Evolutionary conservation across 176 grass and related monocot species (phyloP).

Genomic region (Ensete ventricosum): DNA sequence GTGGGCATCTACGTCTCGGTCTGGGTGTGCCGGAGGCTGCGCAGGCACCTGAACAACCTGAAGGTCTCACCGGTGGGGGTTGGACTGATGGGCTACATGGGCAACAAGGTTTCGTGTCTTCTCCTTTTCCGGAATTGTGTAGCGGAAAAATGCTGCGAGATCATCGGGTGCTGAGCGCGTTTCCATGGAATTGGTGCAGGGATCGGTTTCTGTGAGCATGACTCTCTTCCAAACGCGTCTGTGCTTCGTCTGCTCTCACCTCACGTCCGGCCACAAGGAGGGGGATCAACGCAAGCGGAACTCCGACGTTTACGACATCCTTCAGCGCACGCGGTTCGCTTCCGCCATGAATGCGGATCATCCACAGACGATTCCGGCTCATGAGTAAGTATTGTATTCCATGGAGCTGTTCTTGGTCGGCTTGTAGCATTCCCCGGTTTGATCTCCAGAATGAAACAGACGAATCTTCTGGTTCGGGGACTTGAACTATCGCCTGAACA

Average conservation of each 20-base stretch:
- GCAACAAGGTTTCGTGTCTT: constrained; percentile 43
- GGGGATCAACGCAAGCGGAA: constrained; percentile 50
- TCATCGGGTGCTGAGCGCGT: background rate
- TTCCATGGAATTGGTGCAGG: constrained; percentile 26
- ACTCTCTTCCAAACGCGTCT: constrained; percentile 53
- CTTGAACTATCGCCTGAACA: constrained; percentile 56
- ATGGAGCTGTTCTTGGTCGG: background rate
- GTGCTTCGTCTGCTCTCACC: constrained; percentile 72
- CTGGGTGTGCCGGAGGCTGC: constrained; percentile 46
- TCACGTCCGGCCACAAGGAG: constrained; percentile 49
- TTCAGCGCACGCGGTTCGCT: constrained; percentile 45
- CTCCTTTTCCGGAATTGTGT: background rate
- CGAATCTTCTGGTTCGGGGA: constrained; percentile 72
- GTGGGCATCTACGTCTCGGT: constrained; percentile 61
- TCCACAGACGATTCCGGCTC: constrained; percentile 44
- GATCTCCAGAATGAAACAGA: constrained; percentile 21
- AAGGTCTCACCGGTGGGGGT: constrained; percentile 57
- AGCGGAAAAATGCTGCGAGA: background rate
- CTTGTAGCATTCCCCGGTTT: background rate
- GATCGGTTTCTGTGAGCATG: constrained; percentile 57
- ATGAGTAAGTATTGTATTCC: constrained; percentile 33
- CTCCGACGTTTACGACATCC: constrained; percentile 40
- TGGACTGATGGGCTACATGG: constrained; percentile 65
- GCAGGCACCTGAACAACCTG: constrained; percentile 45
- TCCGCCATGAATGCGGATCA: constrained; percentile 25